Conservation (phyloP, 2,329 filamentous ascomycete species). For the Colletotrichum filicis region DNA sequence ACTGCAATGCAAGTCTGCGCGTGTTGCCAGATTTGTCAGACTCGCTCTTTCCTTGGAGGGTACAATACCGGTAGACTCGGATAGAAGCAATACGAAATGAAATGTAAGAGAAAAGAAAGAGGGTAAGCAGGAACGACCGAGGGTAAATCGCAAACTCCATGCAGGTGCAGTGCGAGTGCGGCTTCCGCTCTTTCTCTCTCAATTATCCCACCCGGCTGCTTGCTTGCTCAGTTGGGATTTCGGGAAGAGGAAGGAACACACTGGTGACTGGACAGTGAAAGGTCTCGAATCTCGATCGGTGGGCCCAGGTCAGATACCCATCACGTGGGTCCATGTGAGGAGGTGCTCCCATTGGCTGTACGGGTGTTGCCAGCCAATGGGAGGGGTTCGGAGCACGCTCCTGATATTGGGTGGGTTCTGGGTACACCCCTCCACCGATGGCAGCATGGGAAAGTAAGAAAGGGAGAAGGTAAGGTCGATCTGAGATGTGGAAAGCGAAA, state of each 20-base stretch:
- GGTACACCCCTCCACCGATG: background rate
- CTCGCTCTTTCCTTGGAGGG: no score
- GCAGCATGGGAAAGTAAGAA: slow-evolving; percentile 8
- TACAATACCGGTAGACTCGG: background rate
- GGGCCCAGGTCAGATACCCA: slow-evolving; percentile 1
- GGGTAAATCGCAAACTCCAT: background rate
- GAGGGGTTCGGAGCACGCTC: slow-evolving; percentile 29
- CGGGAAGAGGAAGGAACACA: background rate
- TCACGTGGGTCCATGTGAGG: background rate
- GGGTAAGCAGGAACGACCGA: background rate
- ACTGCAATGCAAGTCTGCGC: background rate
- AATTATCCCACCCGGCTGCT: background rate
- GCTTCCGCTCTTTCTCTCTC: background rate
- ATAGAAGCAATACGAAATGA: background rate
- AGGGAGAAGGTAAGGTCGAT: background rate
- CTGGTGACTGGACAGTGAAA: background rate
- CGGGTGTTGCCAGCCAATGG: slow-evolving; percentile 13
- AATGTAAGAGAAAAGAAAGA: background rate
- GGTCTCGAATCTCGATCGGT: slow-evolving; percentile 19
- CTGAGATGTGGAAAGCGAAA: background rate
- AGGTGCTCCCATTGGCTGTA: slow-evolving; percentile 9
- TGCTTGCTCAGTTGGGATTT: background rate
- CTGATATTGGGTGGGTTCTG: background rate
- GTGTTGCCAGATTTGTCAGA: background rate
- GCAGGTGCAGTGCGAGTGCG: background rate